Percentiles rank a stretch among this genome's conserved stretches.
Evolutionary conservation across 129 eudicot genomes (phyloP).

Genomic region (Centrapalus pauciflorus): DNA sequence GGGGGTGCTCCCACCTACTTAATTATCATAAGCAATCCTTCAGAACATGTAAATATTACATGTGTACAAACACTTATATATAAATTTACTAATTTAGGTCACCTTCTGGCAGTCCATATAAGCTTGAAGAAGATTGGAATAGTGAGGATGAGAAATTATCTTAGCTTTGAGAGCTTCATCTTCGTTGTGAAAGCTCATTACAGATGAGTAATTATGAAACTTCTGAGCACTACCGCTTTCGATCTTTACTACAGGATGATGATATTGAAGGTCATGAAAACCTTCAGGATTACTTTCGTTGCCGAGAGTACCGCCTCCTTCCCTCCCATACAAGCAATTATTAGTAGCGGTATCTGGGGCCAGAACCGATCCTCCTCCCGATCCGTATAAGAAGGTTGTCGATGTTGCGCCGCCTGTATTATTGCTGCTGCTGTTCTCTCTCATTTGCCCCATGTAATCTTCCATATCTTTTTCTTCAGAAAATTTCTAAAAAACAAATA

Average conservation of each 20-base stretch:
- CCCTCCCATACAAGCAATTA: slow-evolving; percentile 34
- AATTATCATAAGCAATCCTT: not conserved
- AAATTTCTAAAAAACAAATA: slow-evolving; percentile 9
- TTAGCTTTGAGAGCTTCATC: slow-evolving; percentile 77
- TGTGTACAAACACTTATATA: not conserved
- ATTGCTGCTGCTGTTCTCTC: slow-evolving; percentile 41
- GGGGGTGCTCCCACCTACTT: slow-evolving; percentile 89
- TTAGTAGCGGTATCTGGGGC: slow-evolving; percentile 27
- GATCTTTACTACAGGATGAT: slow-evolving; percentile 57
- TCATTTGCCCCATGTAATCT: slow-evolving; percentile 54
- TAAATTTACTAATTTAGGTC: not conserved
- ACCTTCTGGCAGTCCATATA: slow-evolving; percentile 97
- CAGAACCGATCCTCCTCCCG: slow-evolving; percentile 33
- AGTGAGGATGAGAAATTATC: slow-evolving; percentile 91
- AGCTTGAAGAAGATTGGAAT: slow-evolving; percentile 86
- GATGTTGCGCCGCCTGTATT: slow-evolving; percentile 15
- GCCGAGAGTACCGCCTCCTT: not conserved
- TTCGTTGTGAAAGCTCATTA: slow-evolving; percentile 29
- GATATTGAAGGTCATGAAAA: slow-evolving; percentile 32
- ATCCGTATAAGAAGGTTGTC: slow-evolving; percentile 52
- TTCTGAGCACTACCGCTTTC: slow-evolving; percentile 52
- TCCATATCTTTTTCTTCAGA: slow-evolving; percentile 37
- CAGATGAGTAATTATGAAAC: slow-evolving; percentile 45
- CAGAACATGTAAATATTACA: not conserved
- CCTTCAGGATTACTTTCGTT: slow-evolving; percentile 4